These are phyloP conservation scores for Bathelium albidoporum DNA, from an alignment of 495 filamentous ascomycete genomes.

Conservation along the genomic window DNA sequence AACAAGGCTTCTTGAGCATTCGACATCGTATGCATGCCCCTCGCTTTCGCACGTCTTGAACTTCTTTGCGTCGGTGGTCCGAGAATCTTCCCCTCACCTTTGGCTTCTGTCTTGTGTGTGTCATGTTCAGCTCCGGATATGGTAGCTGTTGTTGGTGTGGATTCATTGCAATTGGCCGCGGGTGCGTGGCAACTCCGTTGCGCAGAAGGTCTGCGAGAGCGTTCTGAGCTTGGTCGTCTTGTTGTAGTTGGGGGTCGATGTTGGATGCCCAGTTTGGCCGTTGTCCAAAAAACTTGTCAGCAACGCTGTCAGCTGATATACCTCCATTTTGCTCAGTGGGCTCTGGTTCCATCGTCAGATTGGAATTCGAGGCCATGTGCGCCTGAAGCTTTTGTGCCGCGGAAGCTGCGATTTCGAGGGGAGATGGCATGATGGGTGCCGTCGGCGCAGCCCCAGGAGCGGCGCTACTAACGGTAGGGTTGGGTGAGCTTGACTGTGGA, in stretches of 20 bases:
- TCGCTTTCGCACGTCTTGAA: constrained; percentile 67
- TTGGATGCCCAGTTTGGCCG: constrained; percentile 8
- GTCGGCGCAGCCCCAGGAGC: constrained; percentile 12
- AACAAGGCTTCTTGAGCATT: constrained; percentile 82
- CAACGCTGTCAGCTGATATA: constrained; percentile 7
- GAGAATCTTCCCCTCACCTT: constrained; percentile 62
- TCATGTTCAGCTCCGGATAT: constrained; percentile 45
- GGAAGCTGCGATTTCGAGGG: constrained; percentile 31
- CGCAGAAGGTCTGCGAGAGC: neutral
- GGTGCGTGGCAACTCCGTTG: constrained; percentile 28
- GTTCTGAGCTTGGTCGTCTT: constrained; percentile 12
- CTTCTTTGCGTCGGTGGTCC: constrained; percentile 58
- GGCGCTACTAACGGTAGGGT: constrained; percentile 6
- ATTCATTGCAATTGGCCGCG: constrained; percentile 47
- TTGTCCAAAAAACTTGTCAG: constrained; percentile 24
- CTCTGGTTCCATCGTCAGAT: constrained; percentile 25
- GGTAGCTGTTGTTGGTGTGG: constrained; percentile 44
- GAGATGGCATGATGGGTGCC: constrained; percentile 17
- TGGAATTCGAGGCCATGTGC: constrained; percentile 32
- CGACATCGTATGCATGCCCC: constrained; percentile 81
- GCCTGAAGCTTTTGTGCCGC: constrained; percentile 37
- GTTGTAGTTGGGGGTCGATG: constrained; percentile 29
- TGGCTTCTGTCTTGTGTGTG: constrained; percentile 34
- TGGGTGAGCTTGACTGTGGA: constrained; percentile 15
- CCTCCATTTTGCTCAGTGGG: constrained; percentile 14